Conservation (phyloP, 495 filamentous ascomycete species). For the Talaromyces borbonicus region DNA sequence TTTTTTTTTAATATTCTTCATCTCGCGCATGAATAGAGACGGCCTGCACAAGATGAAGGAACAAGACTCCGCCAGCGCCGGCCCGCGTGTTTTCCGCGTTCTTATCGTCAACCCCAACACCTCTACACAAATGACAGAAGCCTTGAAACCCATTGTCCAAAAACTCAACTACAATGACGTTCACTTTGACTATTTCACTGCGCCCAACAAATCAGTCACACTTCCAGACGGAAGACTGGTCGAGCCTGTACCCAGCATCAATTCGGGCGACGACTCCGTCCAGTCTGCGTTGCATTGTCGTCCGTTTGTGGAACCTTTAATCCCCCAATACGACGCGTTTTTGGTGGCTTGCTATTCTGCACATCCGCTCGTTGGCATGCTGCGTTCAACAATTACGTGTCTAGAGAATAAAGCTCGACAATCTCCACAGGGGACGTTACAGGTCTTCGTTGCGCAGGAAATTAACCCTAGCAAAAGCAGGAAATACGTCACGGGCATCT, state of each 20-base stretch:
- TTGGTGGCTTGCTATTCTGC: constrained; percentile 83
- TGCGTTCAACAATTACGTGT: constrained; percentile 35
- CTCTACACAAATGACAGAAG: constrained; percentile 69
- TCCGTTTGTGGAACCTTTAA: constrained; percentile 38
- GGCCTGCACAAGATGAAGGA: background rate
- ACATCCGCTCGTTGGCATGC: constrained; percentile 63
- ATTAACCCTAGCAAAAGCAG: constrained; percentile 10
- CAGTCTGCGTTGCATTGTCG: constrained; percentile 48
- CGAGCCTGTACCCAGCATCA: constrained; percentile 34
- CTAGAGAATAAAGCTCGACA: constrained; percentile 13
- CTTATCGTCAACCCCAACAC: constrained; percentile 92
- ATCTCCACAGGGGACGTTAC: constrained; percentile 8
- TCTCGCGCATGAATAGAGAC: no score
- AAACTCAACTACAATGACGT: constrained; percentile 38
- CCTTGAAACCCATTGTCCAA: constrained; percentile 54
- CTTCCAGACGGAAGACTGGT: constrained; percentile 20
- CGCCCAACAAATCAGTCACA: constrained; percentile 25
- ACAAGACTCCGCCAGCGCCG: background rate
- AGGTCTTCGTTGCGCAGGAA: background rate
- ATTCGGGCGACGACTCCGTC: constrained; percentile 39
- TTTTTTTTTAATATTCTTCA: no score
- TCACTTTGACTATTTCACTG: constrained; percentile 46
- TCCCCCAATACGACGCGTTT: constrained; percentile 58
- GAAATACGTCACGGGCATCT: constrained; percentile 71
- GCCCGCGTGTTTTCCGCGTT: constrained; percentile 32